Evolutionary conservation across 805 yeast genomes (phyloP).

Genomic region (Wickerhamomyces tratensis): DNA sequence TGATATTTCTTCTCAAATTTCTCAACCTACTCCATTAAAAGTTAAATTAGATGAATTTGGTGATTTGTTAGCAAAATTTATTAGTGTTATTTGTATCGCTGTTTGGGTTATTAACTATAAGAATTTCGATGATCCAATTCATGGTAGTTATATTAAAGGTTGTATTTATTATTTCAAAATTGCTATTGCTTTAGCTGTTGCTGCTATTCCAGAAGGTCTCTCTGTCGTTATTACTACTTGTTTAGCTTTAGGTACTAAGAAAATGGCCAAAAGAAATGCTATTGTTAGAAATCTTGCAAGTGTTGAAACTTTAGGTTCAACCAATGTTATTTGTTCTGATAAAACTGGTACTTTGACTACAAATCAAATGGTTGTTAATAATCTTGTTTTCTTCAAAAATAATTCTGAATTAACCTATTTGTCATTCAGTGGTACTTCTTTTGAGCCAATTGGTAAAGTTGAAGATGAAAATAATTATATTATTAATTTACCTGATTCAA

Average conservation of each 20-base stretch:
- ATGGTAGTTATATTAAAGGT: conserved; percentile 31
- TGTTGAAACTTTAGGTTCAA: conserved; percentile 52
- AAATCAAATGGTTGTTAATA: conserved; percentile 36
- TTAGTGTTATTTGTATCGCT: conserved; percentile 35
- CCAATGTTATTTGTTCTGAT: conserved; percentile 36
- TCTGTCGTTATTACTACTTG: conserved; percentile 45
- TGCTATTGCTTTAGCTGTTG: conserved; percentile 39
- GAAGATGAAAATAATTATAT: conserved; percentile 15
- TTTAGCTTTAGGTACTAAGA: conserved; percentile 37
- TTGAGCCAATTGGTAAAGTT: conserved; percentile 18
- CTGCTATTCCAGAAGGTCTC: conserved; percentile 45
- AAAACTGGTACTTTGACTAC: conserved; percentile 42
- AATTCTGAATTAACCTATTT: conserved; percentile 21
- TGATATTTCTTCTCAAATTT: conserved; percentile 29
- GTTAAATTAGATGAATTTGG: conserved; percentile 28
- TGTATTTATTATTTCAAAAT: conserved; percentile 42
- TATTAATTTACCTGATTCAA: conserved; percentile 24
- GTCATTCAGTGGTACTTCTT: conserved; percentile 29
- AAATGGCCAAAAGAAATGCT: conserved; percentile 38
- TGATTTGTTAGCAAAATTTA: conserved; percentile 30
- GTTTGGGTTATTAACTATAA: conserved; percentile 34
- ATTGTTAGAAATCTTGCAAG: conserved; percentile 37
- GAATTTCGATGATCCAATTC: conserved; percentile 32
- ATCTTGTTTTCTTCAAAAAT: conserved; percentile 21
- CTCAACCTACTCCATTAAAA: conserved; percentile 26